Evolutionary conservation across 495 filamentous ascomycete genomes (phyloP).

Genomic region (Thermochaetoides thermophila): DNA sequence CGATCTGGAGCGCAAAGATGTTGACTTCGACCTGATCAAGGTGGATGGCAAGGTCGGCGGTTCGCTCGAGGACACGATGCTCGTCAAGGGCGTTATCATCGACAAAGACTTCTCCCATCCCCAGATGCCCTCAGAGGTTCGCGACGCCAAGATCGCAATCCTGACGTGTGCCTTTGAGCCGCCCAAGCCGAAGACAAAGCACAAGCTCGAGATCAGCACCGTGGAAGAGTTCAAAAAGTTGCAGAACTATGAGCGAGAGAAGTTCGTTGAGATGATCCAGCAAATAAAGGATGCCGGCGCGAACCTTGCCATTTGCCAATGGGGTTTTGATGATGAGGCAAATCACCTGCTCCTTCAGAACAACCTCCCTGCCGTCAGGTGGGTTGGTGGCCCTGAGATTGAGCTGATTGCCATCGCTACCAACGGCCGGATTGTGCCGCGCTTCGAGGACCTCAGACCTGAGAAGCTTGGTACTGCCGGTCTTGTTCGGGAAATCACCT

Average conservation of each 20-base stretch:
- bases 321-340: conserved; percentile 98
- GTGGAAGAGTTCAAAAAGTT: conserved; percentile 97
- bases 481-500: conserved; percentile 83
- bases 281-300: conserved; percentile 95
- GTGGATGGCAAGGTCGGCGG: conserved; percentile 97
- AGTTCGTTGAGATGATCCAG: conserved; percentile 97
- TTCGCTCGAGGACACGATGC: conserved; percentile 79
- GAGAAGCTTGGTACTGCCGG: conserved; percentile 87
- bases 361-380: conserved; percentile 86
- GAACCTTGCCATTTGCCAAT: conserved; percentile 97
- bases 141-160: conserved; percentile 91
- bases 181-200: conserved; percentile 99
- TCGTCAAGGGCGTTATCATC: conserved; percentile 95
- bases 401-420: conserved; percentile 98
- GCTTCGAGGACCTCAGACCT: conserved; percentile 84
- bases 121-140: conserved; percentile 91
- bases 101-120: conserved; percentile 99
- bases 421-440: conserved; percentile 90
- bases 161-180: conserved; percentile 97
- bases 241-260: conserved; percentile 85
- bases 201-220: conserved; percentile 94
- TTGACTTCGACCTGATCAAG: conserved; percentile 98
- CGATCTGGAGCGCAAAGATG: conserved; percentile 89
- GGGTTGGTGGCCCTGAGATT: conserved; percentile 97
- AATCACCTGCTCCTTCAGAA: conserved; percentile 96